Conservation (phyloP, 306 rosid species). For the Prinsepia uniflora region DNA sequence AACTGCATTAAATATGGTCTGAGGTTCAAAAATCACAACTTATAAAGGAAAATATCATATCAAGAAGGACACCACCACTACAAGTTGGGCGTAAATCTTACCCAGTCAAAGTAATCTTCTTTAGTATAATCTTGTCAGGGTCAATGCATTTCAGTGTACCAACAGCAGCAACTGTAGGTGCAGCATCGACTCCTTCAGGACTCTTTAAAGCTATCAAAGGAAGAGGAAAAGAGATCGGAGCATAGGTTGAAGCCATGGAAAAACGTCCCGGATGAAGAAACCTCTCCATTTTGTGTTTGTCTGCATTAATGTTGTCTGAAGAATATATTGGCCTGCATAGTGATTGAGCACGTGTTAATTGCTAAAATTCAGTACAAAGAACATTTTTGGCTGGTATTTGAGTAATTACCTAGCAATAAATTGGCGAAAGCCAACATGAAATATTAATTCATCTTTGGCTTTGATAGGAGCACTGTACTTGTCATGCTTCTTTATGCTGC, state of each 20-base stretch:
- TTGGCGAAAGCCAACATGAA: constrained; percentile 96
- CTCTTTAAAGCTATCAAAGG: constrained; percentile 67
- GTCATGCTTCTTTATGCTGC: constrained; percentile 84
- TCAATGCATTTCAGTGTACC: constrained; percentile 81
- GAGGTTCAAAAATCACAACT: not conserved
- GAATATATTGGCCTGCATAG: constrained; percentile 82
- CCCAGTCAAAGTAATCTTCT: constrained; percentile 92
- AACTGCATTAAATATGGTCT: constrained; percentile 48
- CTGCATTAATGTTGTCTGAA: constrained; percentile 63
- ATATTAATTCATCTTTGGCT: constrained; percentile 80
- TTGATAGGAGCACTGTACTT: constrained; percentile 65
- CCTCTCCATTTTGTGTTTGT: constrained; percentile 98
- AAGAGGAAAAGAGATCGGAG: constrained; percentile 87
- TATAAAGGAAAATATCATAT: not conserved
- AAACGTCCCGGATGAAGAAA: constrained; percentile 93
- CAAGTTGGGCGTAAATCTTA: constrained; percentile 21
- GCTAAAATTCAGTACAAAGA: constrained; percentile 1
- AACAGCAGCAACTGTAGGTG: constrained; percentile 66
- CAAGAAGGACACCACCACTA: not conserved
- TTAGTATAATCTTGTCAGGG: constrained; percentile 78
- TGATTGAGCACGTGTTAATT: not conserved
- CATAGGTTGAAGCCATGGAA: constrained; percentile 80
- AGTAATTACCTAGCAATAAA: constrained; percentile 70
- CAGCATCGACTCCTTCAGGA: constrained; percentile 38
- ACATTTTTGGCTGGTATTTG: not conserved